A percentile compares a stretch with the other conserved stretches of the same genome.
phyloP scores from a whole-genome alignment of 164 flowering plant genomes.

The Platanus orientalis region DNA sequence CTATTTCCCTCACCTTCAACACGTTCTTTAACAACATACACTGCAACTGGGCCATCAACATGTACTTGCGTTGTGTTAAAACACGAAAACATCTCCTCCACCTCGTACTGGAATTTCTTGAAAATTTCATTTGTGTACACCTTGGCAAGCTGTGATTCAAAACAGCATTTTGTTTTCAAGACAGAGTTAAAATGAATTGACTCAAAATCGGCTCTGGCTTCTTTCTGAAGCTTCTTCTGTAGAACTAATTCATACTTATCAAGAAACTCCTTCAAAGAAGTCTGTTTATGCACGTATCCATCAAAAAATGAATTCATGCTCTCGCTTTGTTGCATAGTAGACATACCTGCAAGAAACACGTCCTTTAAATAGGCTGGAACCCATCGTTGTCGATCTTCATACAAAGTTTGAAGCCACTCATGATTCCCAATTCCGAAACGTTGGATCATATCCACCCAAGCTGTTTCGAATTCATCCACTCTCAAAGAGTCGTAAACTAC shows the following conservation, averaged over 20 bases:
- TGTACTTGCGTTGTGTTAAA: constrained; percentile 37
- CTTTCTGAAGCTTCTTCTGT: constrained; percentile 31
- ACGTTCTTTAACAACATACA: constrained; percentile 20
- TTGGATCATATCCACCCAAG: constrained; percentile 38
- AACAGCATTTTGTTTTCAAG: constrained; percentile 38
- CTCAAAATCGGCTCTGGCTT: constrained; percentile 45
- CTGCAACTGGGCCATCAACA: constrained; percentile 29
- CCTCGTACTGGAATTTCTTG: constrained; percentile 49
- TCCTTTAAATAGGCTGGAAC: constrained; percentile 41
- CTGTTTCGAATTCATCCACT: constrained; percentile 43
- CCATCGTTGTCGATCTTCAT: constrained; percentile 45
- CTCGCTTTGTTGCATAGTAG: constrained; percentile 22
- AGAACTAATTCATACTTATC: constrained; percentile 28
- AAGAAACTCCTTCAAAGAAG: constrained; percentile 38
- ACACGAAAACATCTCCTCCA: constrained; percentile 45
- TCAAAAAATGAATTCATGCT: constrained; percentile 21
- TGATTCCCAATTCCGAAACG: constrained; percentile 26
- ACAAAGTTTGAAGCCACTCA: constrained; percentile 25
- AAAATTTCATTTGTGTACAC: constrained; percentile 51
- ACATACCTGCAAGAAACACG: constrained; percentile 38
- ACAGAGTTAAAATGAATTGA: constrained; percentile 32
- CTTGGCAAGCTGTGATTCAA: constrained; percentile 49
- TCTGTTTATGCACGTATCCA: constrained; percentile 29
- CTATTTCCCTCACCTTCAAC: neutral
- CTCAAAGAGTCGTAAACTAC: constrained; percentile 26